These are phyloP conservation scores for Arxiozyma heterogenica DNA, from an alignment of 1,139 yeast genomes.

Conservation along the genomic window DNA sequence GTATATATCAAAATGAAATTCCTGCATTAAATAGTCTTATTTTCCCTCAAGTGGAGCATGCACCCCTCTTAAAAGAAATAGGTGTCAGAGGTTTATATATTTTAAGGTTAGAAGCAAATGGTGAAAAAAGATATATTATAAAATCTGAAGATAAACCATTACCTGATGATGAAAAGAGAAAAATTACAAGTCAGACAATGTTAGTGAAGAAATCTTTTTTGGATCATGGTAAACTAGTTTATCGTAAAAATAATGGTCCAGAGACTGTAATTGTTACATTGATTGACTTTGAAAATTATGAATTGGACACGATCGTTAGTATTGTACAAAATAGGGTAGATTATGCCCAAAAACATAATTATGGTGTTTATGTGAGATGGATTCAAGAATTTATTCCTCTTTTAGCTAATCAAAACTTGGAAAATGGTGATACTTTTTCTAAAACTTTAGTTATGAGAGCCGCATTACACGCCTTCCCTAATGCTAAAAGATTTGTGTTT, in stretches of 20 bases:
- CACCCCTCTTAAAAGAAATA: constrained; percentile 47
- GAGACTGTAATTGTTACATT: constrained; percentile 72
- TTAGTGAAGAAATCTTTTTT: constrained; percentile 50
- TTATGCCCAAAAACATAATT: constrained; percentile 65
- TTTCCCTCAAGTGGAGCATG: constrained; percentile 61
- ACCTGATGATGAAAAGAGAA: constrained; percentile 34
- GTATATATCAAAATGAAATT: constrained; percentile 36
- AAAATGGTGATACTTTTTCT: constrained; percentile 18
- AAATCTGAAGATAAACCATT: constrained; percentile 41
- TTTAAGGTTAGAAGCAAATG: constrained; percentile 36
- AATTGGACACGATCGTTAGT: constrained; percentile 48
- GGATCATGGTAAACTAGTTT: constrained; percentile 57
- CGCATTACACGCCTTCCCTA: constrained; percentile 81
- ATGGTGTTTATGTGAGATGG: constrained; percentile 78
- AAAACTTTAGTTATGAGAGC: constrained; percentile 44
- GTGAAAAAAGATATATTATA: constrained; percentile 36
- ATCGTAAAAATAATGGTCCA: constrained; percentile 42
- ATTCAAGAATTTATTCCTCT: constrained; percentile 66
- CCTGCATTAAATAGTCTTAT: constrained; percentile 45
- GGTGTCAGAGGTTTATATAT: constrained; percentile 44
- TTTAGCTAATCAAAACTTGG: constrained; percentile 35
- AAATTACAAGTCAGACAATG: constrained; percentile 33
- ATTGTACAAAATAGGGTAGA: constrained; percentile 74
- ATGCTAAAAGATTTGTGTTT: constrained; percentile 78
- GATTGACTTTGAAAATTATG: constrained; percentile 64